Conservation (phyloP, 305 asterid species). For the Fraxinus latifolia region DNA sequence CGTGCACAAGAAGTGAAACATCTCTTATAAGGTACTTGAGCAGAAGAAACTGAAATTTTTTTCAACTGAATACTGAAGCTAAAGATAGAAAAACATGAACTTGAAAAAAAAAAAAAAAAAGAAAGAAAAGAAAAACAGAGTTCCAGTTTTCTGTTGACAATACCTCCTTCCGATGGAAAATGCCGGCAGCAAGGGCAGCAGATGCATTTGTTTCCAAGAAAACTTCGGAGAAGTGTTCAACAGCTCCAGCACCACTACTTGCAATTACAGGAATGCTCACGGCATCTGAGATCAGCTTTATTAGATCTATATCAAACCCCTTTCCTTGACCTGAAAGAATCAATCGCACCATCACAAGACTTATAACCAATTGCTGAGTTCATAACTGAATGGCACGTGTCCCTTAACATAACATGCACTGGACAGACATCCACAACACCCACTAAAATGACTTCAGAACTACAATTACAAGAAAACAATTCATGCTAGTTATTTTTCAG, state of each 20-base stretch:
- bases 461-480: neutral
- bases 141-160: neutral
- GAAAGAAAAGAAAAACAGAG: neutral
- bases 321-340: slow-evolving; percentile 76
- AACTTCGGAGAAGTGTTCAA: slow-evolving; percentile 80
- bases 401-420: neutral
- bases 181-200: slow-evolving; percentile 99
- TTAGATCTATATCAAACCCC: slow-evolving; percentile 76
- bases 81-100: neutral
- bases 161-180: slow-evolving; percentile 94
- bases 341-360: slow-evolving; percentile 1
- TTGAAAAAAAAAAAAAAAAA: neutral
- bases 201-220: slow-evolving; percentile 88
- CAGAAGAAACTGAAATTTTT: neutral
- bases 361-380: neutral
- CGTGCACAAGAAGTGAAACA: neutral
- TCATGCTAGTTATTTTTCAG: neutral
- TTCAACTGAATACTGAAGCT: neutral
- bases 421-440: neutral
- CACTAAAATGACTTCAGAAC: neutral
- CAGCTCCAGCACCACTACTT: slow-evolving; percentile 89
- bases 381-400: neutral
- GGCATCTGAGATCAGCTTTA: slow-evolving; percentile 82
- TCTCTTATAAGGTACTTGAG: neutral
- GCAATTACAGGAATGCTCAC: slow-evolving; percentile 92